These are phyloP conservation scores for Vigna nakashimae DNA, from an alignment of 306 rosid genomes.

Conservation along the genomic window DNA sequence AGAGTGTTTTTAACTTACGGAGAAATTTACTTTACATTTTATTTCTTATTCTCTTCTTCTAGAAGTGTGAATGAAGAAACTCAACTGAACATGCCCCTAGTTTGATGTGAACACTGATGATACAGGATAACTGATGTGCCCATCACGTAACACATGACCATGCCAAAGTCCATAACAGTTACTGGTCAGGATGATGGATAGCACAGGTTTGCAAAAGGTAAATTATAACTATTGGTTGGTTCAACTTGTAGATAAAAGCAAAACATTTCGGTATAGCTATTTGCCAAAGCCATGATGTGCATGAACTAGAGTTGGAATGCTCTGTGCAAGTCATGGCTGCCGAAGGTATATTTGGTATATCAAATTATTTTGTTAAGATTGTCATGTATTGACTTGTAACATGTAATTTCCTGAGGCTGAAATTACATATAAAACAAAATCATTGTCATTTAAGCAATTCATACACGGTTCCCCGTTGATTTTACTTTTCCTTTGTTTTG, in stretches of 20 bases:
- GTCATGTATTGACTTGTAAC: neutral
- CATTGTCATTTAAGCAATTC: neutral
- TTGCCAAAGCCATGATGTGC: neutral
- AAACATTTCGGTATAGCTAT: neutral
- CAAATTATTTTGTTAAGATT: slow-evolving; percentile 12
- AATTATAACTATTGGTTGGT: neutral
- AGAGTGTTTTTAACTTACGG: no score
- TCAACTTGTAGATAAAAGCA: slow-evolving; percentile 22
- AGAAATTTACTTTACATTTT: no score
- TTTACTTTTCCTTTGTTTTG: neutral
- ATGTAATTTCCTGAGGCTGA: slow-evolving; percentile 15
- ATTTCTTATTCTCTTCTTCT: no score
- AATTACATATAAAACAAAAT: slow-evolving; percentile 20
- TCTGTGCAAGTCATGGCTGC: slow-evolving; percentile 10
- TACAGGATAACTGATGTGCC: slow-evolving; percentile 65
- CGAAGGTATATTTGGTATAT: neutral
- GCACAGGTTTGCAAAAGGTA: slow-evolving; percentile 73
- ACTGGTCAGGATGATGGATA: slow-evolving; percentile 39
- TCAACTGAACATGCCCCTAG: neutral
- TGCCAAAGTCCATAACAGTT: slow-evolving; percentile 3
- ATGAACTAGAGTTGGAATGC: neutral
- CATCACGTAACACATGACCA: slow-evolving; percentile 66
- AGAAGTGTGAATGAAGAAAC: no score
- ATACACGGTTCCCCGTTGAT: neutral
- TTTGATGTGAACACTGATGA: slow-evolving; percentile 35